phyloP scores from a whole-genome alignment of 139 green algal genomes.

The Cymbomonas tetramitiformis region DNA sequence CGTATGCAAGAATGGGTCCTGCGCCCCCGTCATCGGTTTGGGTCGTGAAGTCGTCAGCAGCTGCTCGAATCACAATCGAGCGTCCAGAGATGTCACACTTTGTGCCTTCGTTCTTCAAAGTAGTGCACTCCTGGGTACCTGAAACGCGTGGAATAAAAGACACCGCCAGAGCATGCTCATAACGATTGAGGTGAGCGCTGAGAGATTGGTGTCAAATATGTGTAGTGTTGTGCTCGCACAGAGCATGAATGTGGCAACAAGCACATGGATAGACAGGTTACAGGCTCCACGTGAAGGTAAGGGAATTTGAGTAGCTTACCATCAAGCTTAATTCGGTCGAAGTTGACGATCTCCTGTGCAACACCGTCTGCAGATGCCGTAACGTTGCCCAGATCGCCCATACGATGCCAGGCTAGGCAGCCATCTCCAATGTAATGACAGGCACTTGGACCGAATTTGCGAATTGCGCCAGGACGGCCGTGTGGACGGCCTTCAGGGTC shows the following conservation, averaged over 20 bases:
- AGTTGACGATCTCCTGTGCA: not conserved
- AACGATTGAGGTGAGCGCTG: no score
- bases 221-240: no score
- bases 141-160: no score
- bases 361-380: not conserved
- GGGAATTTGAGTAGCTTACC: no score
- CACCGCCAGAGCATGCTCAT: no score
- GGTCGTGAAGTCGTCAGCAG: conserved; percentile 9
- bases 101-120: not conserved
- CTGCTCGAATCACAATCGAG: not conserved
- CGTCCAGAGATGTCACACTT: conserved; percentile 1
- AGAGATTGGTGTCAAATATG: no score
- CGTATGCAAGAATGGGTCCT: conserved; percentile 4
- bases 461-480: not conserved
- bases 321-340: no score
- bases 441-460: conserved; percentile 9
- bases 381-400: conserved; percentile 14
- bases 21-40: conserved; percentile 10
- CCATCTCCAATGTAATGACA: conserved; percentile 5
- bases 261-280: no score
- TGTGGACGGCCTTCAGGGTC: conserved; percentile 8
- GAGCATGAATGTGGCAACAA: no score
- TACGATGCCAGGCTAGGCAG: conserved; percentile 1
- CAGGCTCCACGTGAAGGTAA: no score
- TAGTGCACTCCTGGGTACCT: conserved; percentile 1